Percentiles rank a stretch among this genome's conserved stretches.
Conservation (phyloP, 2,329 filamentous ascomycete genomes). For the Beauveria varroae region DNA sequence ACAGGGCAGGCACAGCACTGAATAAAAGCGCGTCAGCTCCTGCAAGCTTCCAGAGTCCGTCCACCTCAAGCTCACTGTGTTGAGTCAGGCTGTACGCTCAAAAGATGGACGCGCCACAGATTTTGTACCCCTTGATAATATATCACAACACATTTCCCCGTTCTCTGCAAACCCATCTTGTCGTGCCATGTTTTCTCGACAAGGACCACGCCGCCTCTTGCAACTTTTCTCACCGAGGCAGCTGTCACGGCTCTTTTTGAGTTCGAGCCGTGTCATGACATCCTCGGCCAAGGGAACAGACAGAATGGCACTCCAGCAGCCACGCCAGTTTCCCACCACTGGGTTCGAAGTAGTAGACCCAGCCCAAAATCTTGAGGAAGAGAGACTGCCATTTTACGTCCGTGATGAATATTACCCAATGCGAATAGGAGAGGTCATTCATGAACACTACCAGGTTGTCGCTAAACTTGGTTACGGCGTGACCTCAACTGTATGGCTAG, state of each 20-base stretch:
- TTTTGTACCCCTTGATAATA: too few relatives aligned
- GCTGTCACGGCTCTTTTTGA: background rate
- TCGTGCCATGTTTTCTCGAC: background rate
- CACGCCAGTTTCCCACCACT: constrained; percentile 10
- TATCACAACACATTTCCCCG: too few relatives aligned
- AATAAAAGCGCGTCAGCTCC: too few relatives aligned
- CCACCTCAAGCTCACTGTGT: too few relatives aligned
- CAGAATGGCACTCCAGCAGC: background rate
- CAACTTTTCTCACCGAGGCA: background rate
- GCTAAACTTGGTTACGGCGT: constrained; percentile 35
- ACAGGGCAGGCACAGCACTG: too few relatives aligned
- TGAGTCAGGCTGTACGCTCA: too few relatives aligned
- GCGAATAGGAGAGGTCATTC: constrained; percentile 25
- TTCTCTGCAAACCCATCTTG: too few relatives aligned
- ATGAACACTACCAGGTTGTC: constrained; percentile 27
- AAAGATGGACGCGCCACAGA: too few relatives aligned
- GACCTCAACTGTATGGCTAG: constrained; percentile 35
- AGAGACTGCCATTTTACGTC: constrained; percentile 19
- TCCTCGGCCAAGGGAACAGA: background rate
- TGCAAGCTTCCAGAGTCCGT: too few relatives aligned
- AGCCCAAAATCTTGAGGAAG: constrained; percentile 21
- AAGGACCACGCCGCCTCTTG: background rate
- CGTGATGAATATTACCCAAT: constrained; percentile 29
- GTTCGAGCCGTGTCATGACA: background rate
- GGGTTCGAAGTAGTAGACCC: constrained; percentile 16